Percentiles rank a stretch among this genome's conserved stretches.
Conservation (phyloP, 129 eudicot genomes). For the Logfia minima region DNA sequence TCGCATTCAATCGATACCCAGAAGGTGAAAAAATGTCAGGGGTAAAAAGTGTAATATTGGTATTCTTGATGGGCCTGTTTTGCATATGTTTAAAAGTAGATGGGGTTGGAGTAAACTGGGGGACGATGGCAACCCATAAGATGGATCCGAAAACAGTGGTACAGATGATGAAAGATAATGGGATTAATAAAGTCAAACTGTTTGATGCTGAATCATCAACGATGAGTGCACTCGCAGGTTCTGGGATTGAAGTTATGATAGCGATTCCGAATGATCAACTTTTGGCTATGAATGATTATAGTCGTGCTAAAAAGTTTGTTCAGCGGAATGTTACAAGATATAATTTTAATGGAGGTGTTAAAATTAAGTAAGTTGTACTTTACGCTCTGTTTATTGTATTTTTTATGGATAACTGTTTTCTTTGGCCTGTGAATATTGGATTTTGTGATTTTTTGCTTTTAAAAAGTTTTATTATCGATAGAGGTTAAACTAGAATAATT, state of each 20-base stretch:
- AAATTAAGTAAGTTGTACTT: conserved; percentile 58
- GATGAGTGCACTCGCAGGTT: conserved; percentile 77
- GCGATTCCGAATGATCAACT: conserved; percentile 92
- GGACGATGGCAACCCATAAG: conserved; percentile 79
- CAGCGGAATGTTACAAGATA: conserved; percentile 62
- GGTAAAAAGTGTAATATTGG: conserved; percentile 9
- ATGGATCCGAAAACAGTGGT: conserved; percentile 79
- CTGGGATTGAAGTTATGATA: conserved; percentile 83
- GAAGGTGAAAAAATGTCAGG: conserved; percentile 18
- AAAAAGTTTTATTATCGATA: not conserved
- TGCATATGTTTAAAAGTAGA: conserved; percentile 24
- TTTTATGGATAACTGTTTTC: too few species aligned
- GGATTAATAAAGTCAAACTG: conserved; percentile 71
- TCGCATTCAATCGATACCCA: not conserved
- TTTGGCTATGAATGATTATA: conserved; percentile 53
- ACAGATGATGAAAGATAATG: conserved; percentile 77
- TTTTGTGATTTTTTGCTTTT: conserved; percentile 14
- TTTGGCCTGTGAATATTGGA: not conserved
- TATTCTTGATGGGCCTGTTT: conserved; percentile 27
- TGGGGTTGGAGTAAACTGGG: conserved; percentile 92
- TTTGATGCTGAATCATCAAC: conserved; percentile 78
- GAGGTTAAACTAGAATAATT: not conserved
- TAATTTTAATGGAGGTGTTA: conserved; percentile 83
- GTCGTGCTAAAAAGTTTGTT: conserved; percentile 78
- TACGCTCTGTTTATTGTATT: conserved; percentile 13